Evolutionary conservation across 2,329 filamentous ascomycete genomes (phyloP).

Genomic region (Rutstroemia sp.): DNA sequence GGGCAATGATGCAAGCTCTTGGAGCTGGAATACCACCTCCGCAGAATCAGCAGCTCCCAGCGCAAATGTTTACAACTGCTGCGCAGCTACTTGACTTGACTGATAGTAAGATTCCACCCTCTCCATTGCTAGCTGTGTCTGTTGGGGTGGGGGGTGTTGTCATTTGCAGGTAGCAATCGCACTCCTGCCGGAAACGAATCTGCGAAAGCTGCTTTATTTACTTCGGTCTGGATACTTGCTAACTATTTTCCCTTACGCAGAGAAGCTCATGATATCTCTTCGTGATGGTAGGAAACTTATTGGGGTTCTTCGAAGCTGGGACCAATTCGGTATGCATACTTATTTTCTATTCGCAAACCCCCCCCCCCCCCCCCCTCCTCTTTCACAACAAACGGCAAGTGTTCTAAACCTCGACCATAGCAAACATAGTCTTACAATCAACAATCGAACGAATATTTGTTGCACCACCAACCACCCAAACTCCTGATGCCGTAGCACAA

Average conservation of each 20-base stretch:
- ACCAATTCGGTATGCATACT: conserved; percentile 76
- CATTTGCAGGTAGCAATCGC: no score
- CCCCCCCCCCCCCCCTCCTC: not conserved
- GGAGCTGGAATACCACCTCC: conserved; percentile 19
- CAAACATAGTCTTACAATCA: conserved; percentile 90
- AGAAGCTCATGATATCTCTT: conserved; percentile 88
- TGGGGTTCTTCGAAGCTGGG: conserved; percentile 89
- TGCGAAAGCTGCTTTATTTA: not conserved
- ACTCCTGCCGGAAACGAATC: not conserved
- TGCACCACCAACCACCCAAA: conserved; percentile 36
- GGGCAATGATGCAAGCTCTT: conserved; percentile 13
- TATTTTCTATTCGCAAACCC: not conserved
- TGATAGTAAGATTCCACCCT: conserved; percentile 64
- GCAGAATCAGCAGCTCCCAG: conserved; percentile 59
- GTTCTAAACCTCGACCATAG: conserved; percentile 37
- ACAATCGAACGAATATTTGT: conserved; percentile 81
- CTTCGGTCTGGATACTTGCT: not conserved
- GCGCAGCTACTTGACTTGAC: conserved; percentile 93
- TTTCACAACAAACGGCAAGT: conserved; percentile 3
- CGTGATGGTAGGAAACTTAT: conserved; percentile 92
- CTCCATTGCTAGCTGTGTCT: not conserved
- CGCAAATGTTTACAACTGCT: conserved; percentile 98
- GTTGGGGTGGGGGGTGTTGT: not conserved
- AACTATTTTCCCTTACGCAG: conserved; percentile 38
- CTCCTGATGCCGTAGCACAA: conserved; percentile 24